phyloP scores from a whole-genome alignment of 2,329 filamentous ascomycete genomes.

The Lasiodiplodia sp. region DNA sequence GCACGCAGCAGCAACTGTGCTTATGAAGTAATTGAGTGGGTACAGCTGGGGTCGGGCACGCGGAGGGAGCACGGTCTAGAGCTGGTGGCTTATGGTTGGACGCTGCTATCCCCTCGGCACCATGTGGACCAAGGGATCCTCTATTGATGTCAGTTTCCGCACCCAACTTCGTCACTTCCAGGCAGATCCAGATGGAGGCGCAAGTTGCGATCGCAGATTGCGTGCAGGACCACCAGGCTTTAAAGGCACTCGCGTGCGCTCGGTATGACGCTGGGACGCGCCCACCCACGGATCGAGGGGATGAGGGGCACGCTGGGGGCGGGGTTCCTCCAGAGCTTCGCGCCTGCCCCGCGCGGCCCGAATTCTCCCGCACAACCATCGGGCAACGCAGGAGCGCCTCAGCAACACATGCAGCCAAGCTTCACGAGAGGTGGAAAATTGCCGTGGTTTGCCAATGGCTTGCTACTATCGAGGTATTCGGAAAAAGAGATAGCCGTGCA shows the following conservation, averaged over 20 bases:
- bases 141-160: constrained; percentile 30
- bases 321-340: constrained; percentile 15
- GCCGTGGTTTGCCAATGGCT: constrained; percentile 7
- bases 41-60: constrained; percentile 30
- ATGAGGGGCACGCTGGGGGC: constrained; percentile 25
- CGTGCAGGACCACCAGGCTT: constrained; percentile 3
- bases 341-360: constrained; percentile 20
- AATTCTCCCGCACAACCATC: constrained; percentile 23
- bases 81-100: constrained; percentile 29
- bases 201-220: constrained; percentile 8
- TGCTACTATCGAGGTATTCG: not conserved
- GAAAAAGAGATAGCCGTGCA: constrained; percentile 22
- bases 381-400: constrained; percentile 15
- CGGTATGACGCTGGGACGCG: constrained; percentile 22
- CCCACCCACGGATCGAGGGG: constrained; percentile 24
- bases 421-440: constrained; percentile 28
- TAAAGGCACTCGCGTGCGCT: constrained; percentile 1
- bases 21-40: constrained; percentile 31
- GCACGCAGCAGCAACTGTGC: constrained; percentile 12
- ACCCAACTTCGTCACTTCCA: constrained; percentile 21
- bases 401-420: constrained; percentile 21
- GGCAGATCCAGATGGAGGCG: constrained; percentile 8
- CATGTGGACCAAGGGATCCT: constrained; percentile 28
- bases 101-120: constrained; percentile 21
- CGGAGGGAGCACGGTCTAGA: constrained; percentile 29